Base-by-base conservation (phyloP, 2,329 filamentous ascomycete species). In the Alternaria gaisen region DNA sequence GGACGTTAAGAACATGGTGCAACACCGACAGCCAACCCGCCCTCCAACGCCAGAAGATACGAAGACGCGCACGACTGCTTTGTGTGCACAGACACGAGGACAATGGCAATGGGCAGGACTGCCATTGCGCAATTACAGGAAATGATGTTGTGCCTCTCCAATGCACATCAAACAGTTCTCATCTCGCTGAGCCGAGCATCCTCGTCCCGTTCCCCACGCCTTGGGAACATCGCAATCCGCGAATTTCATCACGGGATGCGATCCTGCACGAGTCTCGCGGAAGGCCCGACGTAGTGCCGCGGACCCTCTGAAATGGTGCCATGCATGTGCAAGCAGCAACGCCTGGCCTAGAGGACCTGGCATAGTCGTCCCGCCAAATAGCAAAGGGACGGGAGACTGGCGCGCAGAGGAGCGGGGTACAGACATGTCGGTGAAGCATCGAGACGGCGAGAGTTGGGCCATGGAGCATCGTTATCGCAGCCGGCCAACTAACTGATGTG, bases 361-460 rank as follows among this genome's bases (percentile, higher is more conserved):
- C 46, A 60, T 54, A 53, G 54, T 51, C 53, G 56, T 59, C 40
- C 50, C 47, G 44, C 42, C 50, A 40, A 16, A 46, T 52, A n/a
- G 34, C 24, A 47, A 30, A 53, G 11, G 22, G 48, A 48, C 53
- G 55, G 57, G 41, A 38, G 46, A 18, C 26, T 20, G 46, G 38
- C 34, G 18, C 53, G 56, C 44, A 57, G 48, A 41, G 14, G 65
- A 68, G 71, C 70, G 71, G 70, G 70, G 70, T 69, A 70, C 62
- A 58, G 51, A 62, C 61, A 52, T 64, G 66, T 72, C 70, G 67
- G 71, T 73, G 71, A 72, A 44, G 67, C 57, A 64, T 57, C 56
- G 60, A 40, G 50, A 61, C 58, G 57, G 38, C 41, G 32, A 47
- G 26, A 40, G 6, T 32, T 22, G 22, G 59, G 43, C 56, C 61